phyloP scores from a whole-genome alignment of 805 yeast species.

The Candida nemodendra region DNA sequence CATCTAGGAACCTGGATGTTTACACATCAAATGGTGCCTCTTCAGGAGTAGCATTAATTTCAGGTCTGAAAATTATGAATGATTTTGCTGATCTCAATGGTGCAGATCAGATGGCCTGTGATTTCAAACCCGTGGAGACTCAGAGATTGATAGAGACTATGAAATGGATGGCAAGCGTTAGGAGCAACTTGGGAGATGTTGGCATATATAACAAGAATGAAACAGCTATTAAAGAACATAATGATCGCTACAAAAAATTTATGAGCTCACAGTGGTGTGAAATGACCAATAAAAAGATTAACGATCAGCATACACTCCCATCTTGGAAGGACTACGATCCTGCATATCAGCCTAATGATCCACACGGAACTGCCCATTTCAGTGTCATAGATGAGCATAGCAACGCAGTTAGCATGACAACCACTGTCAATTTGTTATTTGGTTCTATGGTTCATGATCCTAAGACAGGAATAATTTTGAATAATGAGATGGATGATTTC shows the following conservation, averaged over 20 bases:
- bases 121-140: slow-evolving; percentile 46
- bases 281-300: slow-evolving; percentile 47
- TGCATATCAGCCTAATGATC: slow-evolving; percentile 69
- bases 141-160: slow-evolving; percentile 79
- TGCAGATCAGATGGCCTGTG: slow-evolving; percentile 30
- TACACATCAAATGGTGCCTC: slow-evolving; percentile 71
- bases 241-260: slow-evolving; percentile 41
- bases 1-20: slow-evolving; percentile 32
- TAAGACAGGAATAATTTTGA: slow-evolving; percentile 75
- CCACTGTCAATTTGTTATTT: slow-evolving; percentile 80
- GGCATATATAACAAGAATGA: slow-evolving; percentile 27
- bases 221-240: slow-evolving; percentile 30
- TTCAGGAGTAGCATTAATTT: slow-evolving; percentile 76
- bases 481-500: slow-evolving; percentile 95
- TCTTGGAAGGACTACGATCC: slow-evolving; percentile 79
- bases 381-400: slow-evolving; percentile 71
- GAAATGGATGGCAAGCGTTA: slow-evolving; percentile 91
- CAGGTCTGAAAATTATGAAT: slow-evolving; percentile 70
- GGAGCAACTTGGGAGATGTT: slow-evolving; percentile 82
- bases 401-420: slow-evolving; percentile 83
- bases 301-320: slow-evolving; percentile 53
- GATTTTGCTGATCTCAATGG: slow-evolving; percentile 33
- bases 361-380: slow-evolving; percentile 89
- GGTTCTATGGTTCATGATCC: slow-evolving; percentile 85
- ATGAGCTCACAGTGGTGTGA: slow-evolving; percentile 57